These are phyloP conservation scores for Nepenthes alata DNA, from an alignment of 179 eudicot species.

Conservation along the genomic window DNA sequence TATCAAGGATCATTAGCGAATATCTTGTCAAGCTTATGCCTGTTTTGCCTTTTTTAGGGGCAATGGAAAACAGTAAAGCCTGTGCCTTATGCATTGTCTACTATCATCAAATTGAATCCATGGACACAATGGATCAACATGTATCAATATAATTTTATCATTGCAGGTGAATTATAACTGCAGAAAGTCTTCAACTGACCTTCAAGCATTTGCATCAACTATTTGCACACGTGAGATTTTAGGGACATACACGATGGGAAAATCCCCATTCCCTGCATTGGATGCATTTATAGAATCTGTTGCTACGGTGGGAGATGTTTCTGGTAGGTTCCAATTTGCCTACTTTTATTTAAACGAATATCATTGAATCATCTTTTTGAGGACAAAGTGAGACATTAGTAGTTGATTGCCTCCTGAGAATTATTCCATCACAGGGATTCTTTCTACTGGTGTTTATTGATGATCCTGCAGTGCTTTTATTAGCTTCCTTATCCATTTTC, in stretches of 20 bases:
- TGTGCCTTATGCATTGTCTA: too few species aligned
- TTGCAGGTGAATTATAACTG: conserved; percentile 31
- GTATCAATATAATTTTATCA: conserved; percentile 4
- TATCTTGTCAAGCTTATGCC: too few species aligned
- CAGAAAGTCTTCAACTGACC: conserved; percentile 18
- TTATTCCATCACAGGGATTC: too few species aligned
- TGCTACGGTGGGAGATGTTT: conserved; percentile 52
- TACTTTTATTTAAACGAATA: not conserved
- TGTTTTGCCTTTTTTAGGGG: too few species aligned
- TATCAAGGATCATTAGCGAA: too few species aligned
- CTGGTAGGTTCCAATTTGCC: conserved; percentile 37
- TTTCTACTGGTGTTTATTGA: too few species aligned
- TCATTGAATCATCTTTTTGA: not conserved
- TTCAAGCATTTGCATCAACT: conserved; percentile 29
- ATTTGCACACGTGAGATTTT: conserved; percentile 41
- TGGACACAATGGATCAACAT: not conserved
- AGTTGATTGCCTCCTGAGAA: too few species aligned
- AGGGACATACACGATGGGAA: conserved; percentile 51
- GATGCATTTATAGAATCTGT: conserved; percentile 67
- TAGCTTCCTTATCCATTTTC: not conserved
- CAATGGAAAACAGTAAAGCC: too few species aligned
- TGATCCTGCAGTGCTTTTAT: too few species aligned
- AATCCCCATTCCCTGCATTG: conserved; percentile 83
- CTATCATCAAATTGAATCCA: too few species aligned
- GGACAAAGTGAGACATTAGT: too few species aligned